Conservation (phyloP, 2,329 filamentous ascomycete genomes). For the Trichoderma atroviride region DNA sequence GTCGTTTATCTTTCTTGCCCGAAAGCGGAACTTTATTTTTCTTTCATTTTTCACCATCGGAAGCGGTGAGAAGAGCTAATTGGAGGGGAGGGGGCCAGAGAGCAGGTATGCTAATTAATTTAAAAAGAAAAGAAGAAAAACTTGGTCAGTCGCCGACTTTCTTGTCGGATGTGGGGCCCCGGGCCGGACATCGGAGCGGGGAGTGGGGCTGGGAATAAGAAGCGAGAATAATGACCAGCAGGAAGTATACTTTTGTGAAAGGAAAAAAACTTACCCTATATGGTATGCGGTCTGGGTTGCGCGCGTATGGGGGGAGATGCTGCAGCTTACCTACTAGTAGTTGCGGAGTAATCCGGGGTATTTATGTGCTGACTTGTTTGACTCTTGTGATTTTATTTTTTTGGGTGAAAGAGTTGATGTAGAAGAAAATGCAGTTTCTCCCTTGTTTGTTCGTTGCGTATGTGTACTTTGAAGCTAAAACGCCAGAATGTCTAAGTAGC, state of each 20-base stretch:
- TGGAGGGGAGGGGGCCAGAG: background rate
- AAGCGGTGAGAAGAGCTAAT: conserved; percentile 7
- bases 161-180: background rate
- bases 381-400: background rate
- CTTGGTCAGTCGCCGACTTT: conserved; percentile 1
- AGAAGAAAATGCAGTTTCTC: background rate
- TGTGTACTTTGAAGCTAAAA: background rate
- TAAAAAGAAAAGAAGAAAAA: background rate
- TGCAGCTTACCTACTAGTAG: background rate
- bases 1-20: background rate
- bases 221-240: background rate
- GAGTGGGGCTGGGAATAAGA: background rate
- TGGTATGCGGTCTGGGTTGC: background rate
- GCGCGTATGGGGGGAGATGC: background rate
- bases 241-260: too few relatives aligned
- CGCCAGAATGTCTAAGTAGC: background rate
- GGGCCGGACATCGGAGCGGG: conserved; percentile 25
- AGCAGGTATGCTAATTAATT: background rate
- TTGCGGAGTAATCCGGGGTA: background rate
- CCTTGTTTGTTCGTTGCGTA: background rate
- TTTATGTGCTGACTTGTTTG: background rate
- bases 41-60: background rate
- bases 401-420: background rate
- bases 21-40: background rate
- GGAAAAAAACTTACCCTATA: conserved; percentile 12